Conservation (phyloP, 805 yeast genomes). For the Saccharomycopsis fodiens region DNA sequence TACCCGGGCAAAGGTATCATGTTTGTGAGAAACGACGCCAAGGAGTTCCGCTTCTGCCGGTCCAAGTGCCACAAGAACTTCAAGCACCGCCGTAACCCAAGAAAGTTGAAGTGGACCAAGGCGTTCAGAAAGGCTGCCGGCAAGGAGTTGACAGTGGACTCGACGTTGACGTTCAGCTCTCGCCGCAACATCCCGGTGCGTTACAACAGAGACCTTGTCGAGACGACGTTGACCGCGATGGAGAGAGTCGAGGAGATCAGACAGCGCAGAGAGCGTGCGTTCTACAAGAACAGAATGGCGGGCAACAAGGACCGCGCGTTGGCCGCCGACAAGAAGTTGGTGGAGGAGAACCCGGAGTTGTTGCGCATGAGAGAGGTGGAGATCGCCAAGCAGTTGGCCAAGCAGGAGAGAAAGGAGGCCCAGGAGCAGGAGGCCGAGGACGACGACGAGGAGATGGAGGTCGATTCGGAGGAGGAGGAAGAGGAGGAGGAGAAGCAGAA, state of each 20-base stretch:
- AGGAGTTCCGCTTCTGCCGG: constrained; percentile 94
- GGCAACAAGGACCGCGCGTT: constrained; percentile 87
- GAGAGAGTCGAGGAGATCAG: constrained; percentile 92
- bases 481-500: constrained; percentile 44
- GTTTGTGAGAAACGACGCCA: constrained; percentile 97
- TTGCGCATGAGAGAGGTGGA: constrained; percentile 92
- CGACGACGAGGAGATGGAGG: constrained; percentile 44
- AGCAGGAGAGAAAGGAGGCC: constrained; percentile 51
- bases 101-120: constrained; percentile 97
- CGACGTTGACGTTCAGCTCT: constrained; percentile 91
- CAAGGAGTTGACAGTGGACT: constrained; percentile 95
- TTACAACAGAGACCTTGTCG: constrained; percentile 92
- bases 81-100: constrained; percentile 97
- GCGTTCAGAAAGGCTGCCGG: constrained; percentile 99
- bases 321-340: constrained; percentile 80
- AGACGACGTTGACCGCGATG: constrained; percentile 93
- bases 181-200: constrained; percentile 98
- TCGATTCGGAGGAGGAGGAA: constrained; percentile 38
- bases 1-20: constrained; percentile 93
- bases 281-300: constrained; percentile 99
- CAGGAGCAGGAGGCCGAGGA: constrained; percentile 38
- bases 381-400: constrained; percentile 67
- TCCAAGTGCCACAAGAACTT: constrained; percentile 96
- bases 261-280: constrained; percentile 93
- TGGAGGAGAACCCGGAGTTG: constrained; percentile 81